Evolutionary conservation across 345 rosid genomes (phyloP).

Genomic region (Arabis alpina): DNA sequence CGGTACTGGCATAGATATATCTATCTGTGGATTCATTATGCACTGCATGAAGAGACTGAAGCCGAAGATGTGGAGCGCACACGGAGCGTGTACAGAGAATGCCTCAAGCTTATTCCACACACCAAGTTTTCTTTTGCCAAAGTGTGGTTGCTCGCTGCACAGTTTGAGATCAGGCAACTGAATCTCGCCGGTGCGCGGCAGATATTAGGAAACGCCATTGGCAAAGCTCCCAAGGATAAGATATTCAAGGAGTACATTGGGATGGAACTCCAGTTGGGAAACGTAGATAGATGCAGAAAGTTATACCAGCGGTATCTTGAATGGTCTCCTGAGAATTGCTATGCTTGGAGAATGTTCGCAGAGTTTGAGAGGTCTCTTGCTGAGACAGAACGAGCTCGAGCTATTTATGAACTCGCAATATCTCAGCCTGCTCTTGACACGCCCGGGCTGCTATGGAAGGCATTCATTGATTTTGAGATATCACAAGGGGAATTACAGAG

Average conservation of each 20-base stretch:
- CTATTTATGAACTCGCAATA: conserved; percentile 4
- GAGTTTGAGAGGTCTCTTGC: conserved; percentile 66
- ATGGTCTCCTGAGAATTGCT: conserved; percentile 77
- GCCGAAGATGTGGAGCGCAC: not conserved
- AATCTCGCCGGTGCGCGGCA: conserved; percentile 70
- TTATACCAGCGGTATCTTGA: conserved; percentile 72
- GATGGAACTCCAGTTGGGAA: conserved; percentile 70
- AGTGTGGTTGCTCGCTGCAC: conserved; percentile 78
- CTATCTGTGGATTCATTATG: not conserved
- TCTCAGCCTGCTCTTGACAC: conserved; percentile 6
- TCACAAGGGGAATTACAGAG: not conserved
- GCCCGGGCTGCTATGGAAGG: conserved; percentile 2
- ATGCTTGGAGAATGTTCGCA: conserved; percentile 77
- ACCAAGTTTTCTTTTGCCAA: conserved; percentile 66
- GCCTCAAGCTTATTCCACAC: conserved; percentile 71
- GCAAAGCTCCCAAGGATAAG: conserved; percentile 77
- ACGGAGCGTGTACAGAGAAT: not conserved
- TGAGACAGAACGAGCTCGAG: conserved; percentile 50
- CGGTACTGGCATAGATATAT: not conserved
- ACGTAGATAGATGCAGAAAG: conserved; percentile 38
- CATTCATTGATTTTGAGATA: conserved; percentile 1
- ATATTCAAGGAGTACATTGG: conserved; percentile 75
- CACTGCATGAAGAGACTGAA: not conserved
- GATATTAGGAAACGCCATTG: conserved; percentile 74
- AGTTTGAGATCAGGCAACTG: conserved; percentile 72